phyloP scores from a whole-genome alignment of 148 eudicot species.

The Dianthus caryophyllus region DNA sequence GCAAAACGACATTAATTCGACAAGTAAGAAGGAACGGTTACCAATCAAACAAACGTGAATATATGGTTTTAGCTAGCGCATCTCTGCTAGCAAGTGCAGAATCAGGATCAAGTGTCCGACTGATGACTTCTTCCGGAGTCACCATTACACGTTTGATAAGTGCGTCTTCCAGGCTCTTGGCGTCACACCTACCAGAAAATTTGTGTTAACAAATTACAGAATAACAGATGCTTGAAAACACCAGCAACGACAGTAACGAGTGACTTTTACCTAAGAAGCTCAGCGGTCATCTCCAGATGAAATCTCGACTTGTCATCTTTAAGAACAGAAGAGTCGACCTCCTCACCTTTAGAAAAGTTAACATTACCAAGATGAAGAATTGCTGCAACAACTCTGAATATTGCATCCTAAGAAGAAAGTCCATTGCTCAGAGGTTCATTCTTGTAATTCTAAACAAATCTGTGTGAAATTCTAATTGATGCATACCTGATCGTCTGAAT shows the following conservation, averaged over 20 bases:
- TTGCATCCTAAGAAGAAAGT: slow-evolving; percentile 69
- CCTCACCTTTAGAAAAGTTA: slow-evolving; percentile 86
- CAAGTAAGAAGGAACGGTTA: slow-evolving; percentile 23
- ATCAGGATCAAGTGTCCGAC: slow-evolving; percentile 83
- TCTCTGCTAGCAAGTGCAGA: slow-evolving; percentile 82
- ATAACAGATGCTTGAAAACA: background rate
- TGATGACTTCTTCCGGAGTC: slow-evolving; percentile 96
- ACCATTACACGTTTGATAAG: slow-evolving; percentile 93
- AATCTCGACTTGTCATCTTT: slow-evolving; percentile 86
- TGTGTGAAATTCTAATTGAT: background rate
- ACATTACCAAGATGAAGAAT: slow-evolving; percentile 92
- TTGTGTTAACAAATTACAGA: slow-evolving; percentile 11
- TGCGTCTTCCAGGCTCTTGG: slow-evolving; percentile 88
- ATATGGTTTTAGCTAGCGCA: slow-evolving; percentile 90
- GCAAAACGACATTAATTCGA: background rate
- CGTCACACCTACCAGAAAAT: slow-evolving; percentile 64
- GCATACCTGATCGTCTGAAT: slow-evolving; percentile 84
- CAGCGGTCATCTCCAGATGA: slow-evolving; percentile 78
- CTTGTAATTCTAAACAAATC: background rate
- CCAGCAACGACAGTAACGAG: slow-evolving; percentile 1
- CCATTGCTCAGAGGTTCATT: slow-evolving; percentile 12
- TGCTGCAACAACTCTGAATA: slow-evolving; percentile 90
- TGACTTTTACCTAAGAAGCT: slow-evolving; percentile 64
- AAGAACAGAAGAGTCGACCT: slow-evolving; percentile 82
- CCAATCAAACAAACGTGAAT: slow-evolving; percentile 99